Base-by-base conservation (phyloP, 148 eudicot species). In the Rhododendron griersonianum region DNA sequence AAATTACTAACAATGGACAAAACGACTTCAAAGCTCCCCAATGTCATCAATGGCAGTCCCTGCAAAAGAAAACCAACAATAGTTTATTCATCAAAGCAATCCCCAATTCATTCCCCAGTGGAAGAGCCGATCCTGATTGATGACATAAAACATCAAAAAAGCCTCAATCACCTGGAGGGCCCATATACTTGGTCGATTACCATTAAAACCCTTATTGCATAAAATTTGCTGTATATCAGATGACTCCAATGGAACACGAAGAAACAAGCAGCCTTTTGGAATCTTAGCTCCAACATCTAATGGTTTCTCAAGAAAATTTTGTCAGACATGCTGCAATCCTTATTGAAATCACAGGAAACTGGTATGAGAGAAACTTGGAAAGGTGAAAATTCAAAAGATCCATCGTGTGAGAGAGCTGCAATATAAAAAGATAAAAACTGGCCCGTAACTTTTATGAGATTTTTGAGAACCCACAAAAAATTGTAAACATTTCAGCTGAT, bases 101-200 rank as follows among this genome's bases (percentile, higher is more conserved):
- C 48, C 25, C 30, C 35, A 14, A 35, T 81, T 86, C 76, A 33
- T 67, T 53, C 47, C 78, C 9, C 37, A 44, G 33, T 7, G 37
- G 41, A 39, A 51, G n/a, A 6, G n/a, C 80, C 3, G 16, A 35
- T 55, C 59, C 65, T 37, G 35, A 79, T 80, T 39, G 18, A 11
- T 19, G 47, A 4, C 7, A 75, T 23, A 37, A 37, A 61, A 23
- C 45, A 76, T 8, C 21, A 35, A 13, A 1, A 79, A 69, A 65
- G 39, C 39, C 81, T 55, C 78, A 44, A 45, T 88, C 80, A 95
- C 99, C 99, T 96, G 98, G 73, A 93, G 87, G 74, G 83, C 88
- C 98, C 98, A 96, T n/a, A 93, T 47, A 91, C 99, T 93, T 59
- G 93, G 94, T 83, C 93, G 95, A 87, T 86, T 90, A 76, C 98